Conservation (phyloP, 495 filamentous ascomycete genomes). For the Oidiodendron maius region DNA sequence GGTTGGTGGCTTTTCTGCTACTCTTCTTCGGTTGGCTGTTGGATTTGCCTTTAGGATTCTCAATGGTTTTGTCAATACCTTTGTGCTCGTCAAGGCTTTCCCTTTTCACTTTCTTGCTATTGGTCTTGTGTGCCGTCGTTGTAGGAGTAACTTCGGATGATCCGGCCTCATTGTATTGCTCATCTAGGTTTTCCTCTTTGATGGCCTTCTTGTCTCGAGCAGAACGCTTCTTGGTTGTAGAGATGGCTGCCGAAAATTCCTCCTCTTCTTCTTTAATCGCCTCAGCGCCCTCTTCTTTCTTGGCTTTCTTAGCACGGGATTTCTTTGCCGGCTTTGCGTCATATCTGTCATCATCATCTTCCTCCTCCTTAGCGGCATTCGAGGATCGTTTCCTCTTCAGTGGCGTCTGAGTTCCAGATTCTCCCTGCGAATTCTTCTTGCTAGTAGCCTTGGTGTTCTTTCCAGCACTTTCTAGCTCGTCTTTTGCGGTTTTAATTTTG, state of each 20-base stretch:
- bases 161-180: not conserved
- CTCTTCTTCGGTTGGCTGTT: slow-evolving; percentile 5
- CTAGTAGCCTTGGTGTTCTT: no score
- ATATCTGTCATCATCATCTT: slow-evolving; percentile 3
- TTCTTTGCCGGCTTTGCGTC: slow-evolving; percentile 13
- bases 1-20: slow-evolving; percentile 1
- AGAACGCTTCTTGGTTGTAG: not conserved
- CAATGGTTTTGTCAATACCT: not conserved
- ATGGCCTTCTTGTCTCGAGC: slow-evolving; percentile 11
- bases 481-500: no score
- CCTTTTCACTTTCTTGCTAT: no score
- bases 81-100: not conserved
- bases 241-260: not conserved
- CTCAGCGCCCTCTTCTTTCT: slow-evolving; percentile 15
- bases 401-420: no score
- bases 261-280: slow-evolving; percentile 3
- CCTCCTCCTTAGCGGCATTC: slow-evolving; percentile 16
- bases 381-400: slow-evolving; percentile 26
- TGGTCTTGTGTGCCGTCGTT: no score
- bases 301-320: slow-evolving; percentile 12
- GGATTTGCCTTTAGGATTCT: not conserved
- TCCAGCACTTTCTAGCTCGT: no score
- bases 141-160: not conserved
- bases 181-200: not conserved
- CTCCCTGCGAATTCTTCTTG: no score